Evolutionary conservation across 2,329 filamentous ascomycete species (phyloP), one percentile per base, ranked within the genome.

Genomic region (Mariannaea elegans): DNA sequence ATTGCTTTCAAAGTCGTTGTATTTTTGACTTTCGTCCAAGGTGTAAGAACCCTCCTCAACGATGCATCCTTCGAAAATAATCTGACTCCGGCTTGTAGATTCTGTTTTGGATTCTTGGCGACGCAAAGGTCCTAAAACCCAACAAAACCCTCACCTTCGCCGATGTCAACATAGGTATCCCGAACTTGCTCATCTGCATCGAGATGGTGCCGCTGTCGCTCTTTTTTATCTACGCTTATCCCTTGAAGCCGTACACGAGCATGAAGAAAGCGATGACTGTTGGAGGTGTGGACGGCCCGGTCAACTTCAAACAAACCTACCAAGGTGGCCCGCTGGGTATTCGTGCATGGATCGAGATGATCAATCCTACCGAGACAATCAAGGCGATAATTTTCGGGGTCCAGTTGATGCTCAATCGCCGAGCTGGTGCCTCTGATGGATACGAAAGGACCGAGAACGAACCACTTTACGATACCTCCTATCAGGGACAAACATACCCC

Each of bases 1-100:
- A 59, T 67, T 3, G 65, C 65, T 1, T 68, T 68, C 42, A 68
- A 68, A 21, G 45, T 59, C 7, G 50, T 68, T 0, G 66, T n/a
- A n/a, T n/a, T n/a, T 68, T 36, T 68, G 49, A 59, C 65, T 0
- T 65, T 68, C 24, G 10, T 65, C 2, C 64, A 68, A 27, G 47
- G 51, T 1, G 65, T 68, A 39, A 49, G 65, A 6, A n/a, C n/a
- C n/a, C n/a, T n/a, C n/a, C n/a, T 7, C 0, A 14, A 4, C 7
- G 9, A 4, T 5, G 1, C 3, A 10, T 0, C 3, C 9, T 16
- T 16, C 7, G 6, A n/a, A 2, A 9, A 0, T 8, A 2, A 1
- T 0, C 31, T 55, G 21, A 67, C 36, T 12, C 2, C 0, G 1
- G 58, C 59, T 65, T 4, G 21, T 4, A 51, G 36, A 42, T 51